Base-by-base conservation (phyloP, 2,329 filamentous ascomycete genomes). In the Alternaria solani region DNA sequence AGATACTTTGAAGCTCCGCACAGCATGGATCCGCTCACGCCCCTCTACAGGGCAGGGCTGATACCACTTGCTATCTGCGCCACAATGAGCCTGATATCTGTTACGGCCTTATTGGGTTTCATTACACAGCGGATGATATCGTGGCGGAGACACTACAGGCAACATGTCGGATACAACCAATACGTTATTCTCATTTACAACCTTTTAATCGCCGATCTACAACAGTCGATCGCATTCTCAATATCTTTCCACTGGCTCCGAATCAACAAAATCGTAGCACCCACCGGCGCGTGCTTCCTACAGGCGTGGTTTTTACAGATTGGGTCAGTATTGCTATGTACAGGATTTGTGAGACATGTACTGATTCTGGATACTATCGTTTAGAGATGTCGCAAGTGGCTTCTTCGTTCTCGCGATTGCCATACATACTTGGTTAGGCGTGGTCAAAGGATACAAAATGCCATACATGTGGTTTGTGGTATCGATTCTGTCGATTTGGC, bases 101-200 rank as follows among this genome's bases (percentile, higher is more conserved):
- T 82, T 4, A 70, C 78, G 3, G 56, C 63, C 2, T 75, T 86
- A 5, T 77, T 85, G 6, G 59, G 61, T 11, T 85, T 84, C 72
- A 81, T 86, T 61, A 84, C 83, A 9, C 82, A 83, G 62, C 81
- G 83, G 25, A 71, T 86, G n/a, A 67, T 85, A 32, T 81, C 81
- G 61, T 85, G 83, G 83, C 77, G 80, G 47, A 78, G 75, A 55
- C 80, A 80, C 60, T 83, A 84, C 66, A 71, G 77, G 39, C 75
- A 81, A 62, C 83, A 83, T 59, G 83, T 85, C 54, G 82, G 83
- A 60, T 82, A 84, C 72, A 86, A 86, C 64, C 83, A 86, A 73
- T 85, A 84, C 55, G 75, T 86, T n/a, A 71, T 85, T 39, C 78
- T 86, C 25, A 85, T 85, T 51, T 85, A 83, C 71, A 85, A 85